Base-by-base conservation (phyloP, 2,329 filamentous ascomycete species). In the Hypoxylon sp. region DNA sequence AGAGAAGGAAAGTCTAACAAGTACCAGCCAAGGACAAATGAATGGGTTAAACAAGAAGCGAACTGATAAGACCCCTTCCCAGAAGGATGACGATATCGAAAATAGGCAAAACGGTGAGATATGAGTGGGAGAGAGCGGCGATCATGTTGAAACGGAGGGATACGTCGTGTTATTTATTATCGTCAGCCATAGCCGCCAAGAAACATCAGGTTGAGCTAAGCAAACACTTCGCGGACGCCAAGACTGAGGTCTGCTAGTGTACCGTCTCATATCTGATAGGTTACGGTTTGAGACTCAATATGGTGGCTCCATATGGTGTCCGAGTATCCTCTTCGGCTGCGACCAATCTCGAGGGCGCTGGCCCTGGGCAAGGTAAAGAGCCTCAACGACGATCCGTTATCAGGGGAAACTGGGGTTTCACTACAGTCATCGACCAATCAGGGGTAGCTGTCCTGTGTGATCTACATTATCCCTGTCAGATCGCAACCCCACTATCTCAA, bases 391-490 rank as follows among this genome's bases (percentile, higher is more conserved):
- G 61, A 65, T 67, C 53, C 48, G 39, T 63, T 52, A 56, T 56
- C 43, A 64, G 62, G 62, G 62, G 57, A 56, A 1, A 20, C 50
- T 34, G 52, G 59, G 59, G 71, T 71, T 71, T 71, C 71, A 72
- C 62, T 65, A 66, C 59, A 54, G n/a, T 10, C 41, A 8, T 19
- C 8, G 22, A 19, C 71, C 71, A 71, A 71, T 71, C 49, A 68
- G 24, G 37, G 22, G 47, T 22, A 28, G 3, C 13, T 20, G 8
- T 26, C 22, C 46, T 54, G 69, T 70, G 30, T 72, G 67, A 71
- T 70, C 65, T 71, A 39, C 65, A 19, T 26, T 1, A 67, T 58
- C 70, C 70, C 62, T 67, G 58, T 61, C 60, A 20, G 28, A 50
- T 55, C 53, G 48, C 30, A 55, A 49, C 62, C 59, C 63, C 59